These are phyloP conservation scores for Entamoeba moshkovskii DNA, from an alignment of 208 protist species.

Conservation along the genomic window DNA sequence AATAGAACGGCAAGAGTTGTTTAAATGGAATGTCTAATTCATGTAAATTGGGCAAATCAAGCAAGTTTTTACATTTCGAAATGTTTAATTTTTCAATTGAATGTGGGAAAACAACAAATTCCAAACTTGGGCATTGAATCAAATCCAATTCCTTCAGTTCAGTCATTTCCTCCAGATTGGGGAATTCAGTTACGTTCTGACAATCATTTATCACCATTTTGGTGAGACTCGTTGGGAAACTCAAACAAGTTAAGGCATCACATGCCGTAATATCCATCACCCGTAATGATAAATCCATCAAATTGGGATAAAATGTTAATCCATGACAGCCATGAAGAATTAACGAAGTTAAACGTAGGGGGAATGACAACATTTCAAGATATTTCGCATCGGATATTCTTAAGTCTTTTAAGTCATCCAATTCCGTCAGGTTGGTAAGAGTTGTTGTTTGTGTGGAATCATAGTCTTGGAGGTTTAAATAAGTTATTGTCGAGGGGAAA, in stretches of 20 bases:
- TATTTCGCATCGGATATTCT: not conserved
- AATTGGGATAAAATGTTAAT: not conserved
- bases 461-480: not conserved
- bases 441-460: not conserved
- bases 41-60: not conserved
- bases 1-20: not conserved
- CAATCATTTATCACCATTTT: not conserved
- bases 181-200: not conserved
- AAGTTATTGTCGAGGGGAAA: not conserved
- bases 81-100: not conserved
- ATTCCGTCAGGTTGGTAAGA: not conserved
- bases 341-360: not conserved
- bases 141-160: not conserved
- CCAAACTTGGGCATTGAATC: not conserved
- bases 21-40: not conserved
- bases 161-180: not conserved
- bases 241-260: not conserved
- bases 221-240: not conserved
- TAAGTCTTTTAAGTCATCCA: not conserved
- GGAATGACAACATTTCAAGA: not conserved
- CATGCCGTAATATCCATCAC: not conserved
- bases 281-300: not conserved
- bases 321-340: not conserved
- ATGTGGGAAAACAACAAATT: not conserved
- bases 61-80: not conserved